Conservation (phyloP, 2,329 filamentous ascomycete species). For the Microsporum ferrugineum region DNA sequence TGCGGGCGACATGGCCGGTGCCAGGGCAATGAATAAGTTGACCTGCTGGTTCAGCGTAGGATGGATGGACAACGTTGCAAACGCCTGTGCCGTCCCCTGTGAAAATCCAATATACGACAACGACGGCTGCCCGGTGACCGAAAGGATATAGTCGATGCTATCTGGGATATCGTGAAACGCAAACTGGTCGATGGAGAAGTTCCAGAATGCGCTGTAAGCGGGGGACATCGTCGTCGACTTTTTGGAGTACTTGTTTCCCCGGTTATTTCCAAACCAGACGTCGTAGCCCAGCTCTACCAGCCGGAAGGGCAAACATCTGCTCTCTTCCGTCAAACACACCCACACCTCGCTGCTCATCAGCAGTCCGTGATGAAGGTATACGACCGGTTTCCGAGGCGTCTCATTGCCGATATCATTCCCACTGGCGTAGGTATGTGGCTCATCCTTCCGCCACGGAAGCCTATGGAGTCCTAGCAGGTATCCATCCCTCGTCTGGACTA, state of each 20-base stretch:
- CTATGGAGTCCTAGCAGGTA: constrained; percentile 86
- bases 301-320: constrained; percentile 77
- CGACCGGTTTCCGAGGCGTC: constrained; percentile 66
- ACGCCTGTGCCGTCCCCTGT: constrained; percentile 92
- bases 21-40: constrained; percentile 90
- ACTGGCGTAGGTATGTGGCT: constrained; percentile 64
- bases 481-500: constrained; percentile 87
- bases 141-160: constrained; percentile 81
- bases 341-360: constrained; percentile 99
- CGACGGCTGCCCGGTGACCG: constrained; percentile 68
- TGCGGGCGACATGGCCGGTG: constrained; percentile 90
- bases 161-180: constrained; percentile 96
- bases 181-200: constrained; percentile 97
- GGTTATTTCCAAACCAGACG: constrained; percentile 96
- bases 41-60: constrained; percentile 84
- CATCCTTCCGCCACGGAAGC: constrained; percentile 68
- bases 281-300: constrained; percentile 87
- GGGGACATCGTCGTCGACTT: constrained; percentile 72
- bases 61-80: constrained; percentile 84
- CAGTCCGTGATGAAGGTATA: constrained; percentile 89
- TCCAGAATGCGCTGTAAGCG: constrained; percentile 71
- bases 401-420: constrained; percentile 40
- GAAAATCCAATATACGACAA: constrained; percentile 96
- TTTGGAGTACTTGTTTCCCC: constrained; percentile 98
- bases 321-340: constrained; percentile 80